Percentiles rank a stretch among this genome's conserved stretches.
Conservation (phyloP, 2,329 filamentous ascomycete genomes). For the Trichophyton simii region DNA sequence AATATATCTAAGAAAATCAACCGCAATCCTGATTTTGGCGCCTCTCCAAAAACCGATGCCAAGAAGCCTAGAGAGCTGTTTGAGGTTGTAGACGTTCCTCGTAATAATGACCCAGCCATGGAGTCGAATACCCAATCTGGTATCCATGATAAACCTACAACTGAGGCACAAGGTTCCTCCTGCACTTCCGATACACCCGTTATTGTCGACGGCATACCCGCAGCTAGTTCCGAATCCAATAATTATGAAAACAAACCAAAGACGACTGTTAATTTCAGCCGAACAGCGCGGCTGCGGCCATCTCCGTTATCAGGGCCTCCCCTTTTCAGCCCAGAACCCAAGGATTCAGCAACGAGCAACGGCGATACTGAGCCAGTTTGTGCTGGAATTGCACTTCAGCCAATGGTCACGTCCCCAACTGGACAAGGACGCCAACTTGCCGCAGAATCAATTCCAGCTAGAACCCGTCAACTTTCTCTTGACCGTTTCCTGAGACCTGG, state of each 20-base stretch:
- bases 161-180: not conserved
- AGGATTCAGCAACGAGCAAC: not conserved
- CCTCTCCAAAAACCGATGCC: not conserved
- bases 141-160: not conserved
- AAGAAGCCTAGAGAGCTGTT: not conserved
- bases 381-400: not conserved
- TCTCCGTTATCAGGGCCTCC: conserved; percentile 1
- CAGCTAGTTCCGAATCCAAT: too few relatives aligned
- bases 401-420: not conserved
- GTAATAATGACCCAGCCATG: not conserved
- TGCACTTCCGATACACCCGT: not conserved
- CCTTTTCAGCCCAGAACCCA: not conserved
- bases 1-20: conserved; percentile 5
- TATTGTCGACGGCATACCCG: not conserved
- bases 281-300: not conserved
- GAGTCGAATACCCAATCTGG: not conserved
- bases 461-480: conserved; percentile 5
- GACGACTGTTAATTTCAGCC: not conserved
- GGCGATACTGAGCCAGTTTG: not conserved
- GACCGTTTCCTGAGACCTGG: conserved; percentile 8
- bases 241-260: not conserved
- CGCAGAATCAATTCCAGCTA: not conserved
- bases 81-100: not conserved
- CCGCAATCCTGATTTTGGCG: not conserved
- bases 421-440: not conserved